These are phyloP conservation scores for Heliosperma pusillum DNA, from an alignment of 148 eudicot species.

Conservation along the genomic window DNA sequence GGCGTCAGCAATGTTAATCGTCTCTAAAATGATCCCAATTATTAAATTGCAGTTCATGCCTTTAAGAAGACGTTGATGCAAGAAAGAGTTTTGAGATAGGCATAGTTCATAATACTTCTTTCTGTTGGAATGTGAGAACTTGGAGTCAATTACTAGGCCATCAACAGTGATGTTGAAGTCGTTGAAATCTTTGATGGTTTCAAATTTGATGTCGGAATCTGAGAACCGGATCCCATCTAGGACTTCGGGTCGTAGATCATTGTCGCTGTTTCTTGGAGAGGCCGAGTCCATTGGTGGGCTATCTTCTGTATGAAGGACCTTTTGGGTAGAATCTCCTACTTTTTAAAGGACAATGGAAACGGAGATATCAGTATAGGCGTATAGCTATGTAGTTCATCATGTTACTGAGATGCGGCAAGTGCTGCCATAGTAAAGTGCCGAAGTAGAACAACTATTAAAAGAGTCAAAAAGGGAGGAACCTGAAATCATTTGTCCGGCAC, in stretches of 20 bases:
- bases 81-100: slow-evolving; percentile 29
- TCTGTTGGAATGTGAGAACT: slow-evolving; percentile 27
- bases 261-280: slow-evolving; percentile 18
- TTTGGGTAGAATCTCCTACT: slow-evolving; percentile 9
- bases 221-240: slow-evolving; percentile 30
- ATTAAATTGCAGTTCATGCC: slow-evolving; percentile 37
- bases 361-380: neutral
- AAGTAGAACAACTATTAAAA: neutral
- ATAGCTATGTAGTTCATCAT: neutral
- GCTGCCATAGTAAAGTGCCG: neutral
- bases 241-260: slow-evolving; percentile 15
- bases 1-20: slow-evolving; percentile 52
- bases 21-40: slow-evolving; percentile 45
- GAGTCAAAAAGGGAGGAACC: slow-evolving; percentile 18
- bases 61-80: slow-evolving; percentile 40
- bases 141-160: slow-evolving; percentile 38
- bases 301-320: slow-evolving; percentile 16
- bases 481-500: slow-evolving; percentile 10
- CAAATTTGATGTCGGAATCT: slow-evolving; percentile 22
- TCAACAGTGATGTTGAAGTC: slow-evolving; percentile 36
- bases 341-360: neutral
- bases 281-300: neutral
- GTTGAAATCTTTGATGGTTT: slow-evolving; percentile 20
- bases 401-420: too few species aligned
- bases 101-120: slow-evolving; percentile 56